These are phyloP conservation scores for Erucastrum elatum DNA, from an alignment of 345 rosid genomes.

Conservation along the genomic window DNA sequence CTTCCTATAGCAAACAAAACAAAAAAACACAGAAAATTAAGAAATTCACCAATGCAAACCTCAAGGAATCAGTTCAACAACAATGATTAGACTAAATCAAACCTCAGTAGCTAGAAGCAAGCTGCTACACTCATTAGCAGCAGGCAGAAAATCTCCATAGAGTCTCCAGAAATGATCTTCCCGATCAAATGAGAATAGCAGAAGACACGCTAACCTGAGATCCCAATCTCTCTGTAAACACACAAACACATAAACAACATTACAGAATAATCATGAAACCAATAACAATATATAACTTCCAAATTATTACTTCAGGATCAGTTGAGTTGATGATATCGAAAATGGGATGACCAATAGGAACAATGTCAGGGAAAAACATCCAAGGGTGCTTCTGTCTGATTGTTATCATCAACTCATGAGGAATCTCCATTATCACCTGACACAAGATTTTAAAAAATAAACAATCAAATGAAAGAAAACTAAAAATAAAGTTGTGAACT, in stretches of 20 bases:
- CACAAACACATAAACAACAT: conserved; percentile 2
- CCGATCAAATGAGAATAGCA: conserved; percentile 72
- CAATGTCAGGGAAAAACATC: conserved; percentile 97
- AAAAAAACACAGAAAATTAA: conserved; percentile 2
- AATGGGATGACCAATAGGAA: conserved; percentile 92
- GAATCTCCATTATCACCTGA: conserved; percentile 95
- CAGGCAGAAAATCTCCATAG: conserved; percentile 86
- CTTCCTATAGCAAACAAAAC: conserved; percentile 50
- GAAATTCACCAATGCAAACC: conserved; percentile 15
- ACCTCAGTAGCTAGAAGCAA: conserved; percentile 97
- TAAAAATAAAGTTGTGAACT: conserved; percentile 16
- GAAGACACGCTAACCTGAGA: conserved; percentile 89
- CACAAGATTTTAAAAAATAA: conserved; percentile 20
- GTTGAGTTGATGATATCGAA: conserved; percentile 91
- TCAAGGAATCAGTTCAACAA: neutral
- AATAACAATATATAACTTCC: too few species aligned
- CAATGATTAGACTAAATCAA: conserved; percentile 1
- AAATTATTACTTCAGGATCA: conserved; percentile 72
- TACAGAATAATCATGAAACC: neutral
- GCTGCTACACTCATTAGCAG: conserved; percentile 80
- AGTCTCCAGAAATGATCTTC: conserved; percentile 86
- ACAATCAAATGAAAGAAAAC: neutral
- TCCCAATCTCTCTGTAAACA: conserved; percentile 89
- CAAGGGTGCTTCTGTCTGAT: conserved; percentile 83
- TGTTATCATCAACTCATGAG: conserved; percentile 84